Evolutionary conservation across 805 yeast genomes (phyloP).

Genomic region (Komagataella pastoris): DNA sequence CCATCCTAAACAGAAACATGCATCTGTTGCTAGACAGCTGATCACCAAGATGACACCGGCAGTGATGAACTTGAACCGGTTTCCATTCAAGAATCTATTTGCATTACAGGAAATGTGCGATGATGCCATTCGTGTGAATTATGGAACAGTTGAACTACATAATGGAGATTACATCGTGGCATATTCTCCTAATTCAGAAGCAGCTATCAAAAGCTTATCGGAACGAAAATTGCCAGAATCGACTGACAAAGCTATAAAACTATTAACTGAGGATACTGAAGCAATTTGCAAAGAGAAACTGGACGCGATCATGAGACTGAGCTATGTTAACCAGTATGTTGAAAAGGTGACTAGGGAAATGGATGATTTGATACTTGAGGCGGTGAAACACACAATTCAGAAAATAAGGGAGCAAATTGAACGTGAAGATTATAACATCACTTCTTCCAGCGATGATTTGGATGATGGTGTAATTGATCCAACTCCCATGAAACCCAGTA

Average conservation of each 20-base stretch:
- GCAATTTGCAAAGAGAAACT: conserved; percentile 47
- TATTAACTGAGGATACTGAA: conserved; percentile 57
- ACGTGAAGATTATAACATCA: not conserved
- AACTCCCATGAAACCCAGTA: not conserved
- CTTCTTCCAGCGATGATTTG: not conserved
- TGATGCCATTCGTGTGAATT: conserved; percentile 59
- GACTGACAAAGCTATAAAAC: conserved; percentile 50
- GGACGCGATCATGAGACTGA: conserved; percentile 54
- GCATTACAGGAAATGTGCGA: conserved; percentile 54
- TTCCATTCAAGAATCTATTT: conserved; percentile 50
- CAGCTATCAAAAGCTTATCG: conserved; percentile 34
- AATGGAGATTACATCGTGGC: conserved; percentile 14
- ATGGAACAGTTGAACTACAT: conserved; percentile 38
- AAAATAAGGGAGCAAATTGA: conserved; percentile 27
- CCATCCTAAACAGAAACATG: not conserved
- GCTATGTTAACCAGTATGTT: conserved; percentile 62
- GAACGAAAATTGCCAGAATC: conserved; percentile 29
- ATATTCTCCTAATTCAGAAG: conserved; percentile 47
- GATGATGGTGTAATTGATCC: not conserved
- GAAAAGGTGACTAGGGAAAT: conserved; percentile 71
- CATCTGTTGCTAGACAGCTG: not conserved
- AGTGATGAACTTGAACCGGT: conserved; percentile 24
- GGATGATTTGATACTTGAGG: conserved; percentile 47
- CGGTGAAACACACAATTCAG: conserved; percentile 50
- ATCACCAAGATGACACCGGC: conserved; percentile 10